Base-by-base conservation (phyloP, 768 basidiomycete species). In the Lepiota brunneoincarnata region DNA sequence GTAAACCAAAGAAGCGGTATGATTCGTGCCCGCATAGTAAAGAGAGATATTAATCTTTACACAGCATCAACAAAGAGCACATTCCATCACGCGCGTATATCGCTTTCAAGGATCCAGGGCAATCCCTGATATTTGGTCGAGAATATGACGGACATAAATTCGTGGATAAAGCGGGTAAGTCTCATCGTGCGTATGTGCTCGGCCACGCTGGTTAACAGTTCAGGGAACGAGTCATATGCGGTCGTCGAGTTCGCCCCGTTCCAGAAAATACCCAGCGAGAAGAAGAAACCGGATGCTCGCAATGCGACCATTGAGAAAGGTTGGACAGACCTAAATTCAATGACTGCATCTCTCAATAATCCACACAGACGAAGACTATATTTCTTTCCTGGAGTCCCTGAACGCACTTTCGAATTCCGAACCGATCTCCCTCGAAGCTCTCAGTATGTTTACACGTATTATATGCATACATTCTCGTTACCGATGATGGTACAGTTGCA, bases 191-290 rank as follows among this genome's bases (percentile, higher is more conserved):
- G 41, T 18, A 26, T n/a, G 45, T 50, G 38, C 28, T 14, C 3
- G 15, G 1, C 45, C 2, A 21, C 15, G 38, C 28, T 49, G 26
- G 51, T 15, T 41, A 18, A 6, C n/a, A 1, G n/a, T 18, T 4
- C 59, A 96, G 96, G 96, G 14, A 88, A 87, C 62, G 92, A 96
- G 65, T 91, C 84, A 2, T 78, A 87, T 45, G 94, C 91, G 1
- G 76, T 97, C 3, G 93, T 99, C 6, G 96, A 99, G 69, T 98
- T 90, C 63, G 90, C 97, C 0, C 93, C 94, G 4, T 91, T 88
- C 58, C 94, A 93, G 67, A 97, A 93, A 64, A 70, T 88, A 10
- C 91, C 94, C 0, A 64, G 79, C 0, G 84, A 88, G 69, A 85
- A 84, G 68, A 75, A 72, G 71, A 98, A 96, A 70, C 66, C 68